Evolutionary conservation across 345 rosid genomes (phyloP).

Genomic region (Eutrema heterophyllum): DNA sequence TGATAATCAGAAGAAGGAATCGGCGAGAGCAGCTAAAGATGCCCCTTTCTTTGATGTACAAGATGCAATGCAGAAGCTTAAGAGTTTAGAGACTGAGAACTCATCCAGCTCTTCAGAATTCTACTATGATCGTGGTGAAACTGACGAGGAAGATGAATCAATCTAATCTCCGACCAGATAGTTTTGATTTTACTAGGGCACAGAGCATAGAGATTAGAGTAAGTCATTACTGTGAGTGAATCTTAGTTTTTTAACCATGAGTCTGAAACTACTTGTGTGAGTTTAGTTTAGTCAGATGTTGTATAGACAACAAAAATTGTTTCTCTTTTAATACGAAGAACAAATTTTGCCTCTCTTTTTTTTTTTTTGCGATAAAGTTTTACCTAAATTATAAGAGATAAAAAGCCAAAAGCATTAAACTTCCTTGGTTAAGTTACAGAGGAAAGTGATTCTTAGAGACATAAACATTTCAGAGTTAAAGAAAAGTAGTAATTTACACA

Average conservation of each 20-base stretch:
- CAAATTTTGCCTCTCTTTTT: neutral
- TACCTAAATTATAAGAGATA: neutral
- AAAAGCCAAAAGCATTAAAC: slow-evolving; percentile 13
- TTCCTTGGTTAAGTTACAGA: slow-evolving; percentile 8
- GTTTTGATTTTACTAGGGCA: slow-evolving; percentile 1
- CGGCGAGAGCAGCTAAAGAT: slow-evolving; percentile 52
- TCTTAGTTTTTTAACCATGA: slow-evolving; percentile 20
- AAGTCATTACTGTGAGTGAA: neutral
- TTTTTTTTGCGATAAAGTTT: neutral
- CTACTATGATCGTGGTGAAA: slow-evolving; percentile 22
- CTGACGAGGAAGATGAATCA: slow-evolving; percentile 35
- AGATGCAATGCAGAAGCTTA: slow-evolving; percentile 59
- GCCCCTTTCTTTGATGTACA: slow-evolving; percentile 47
- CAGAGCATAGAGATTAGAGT: neutral
- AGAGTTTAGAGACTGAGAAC: slow-evolving; percentile 32
- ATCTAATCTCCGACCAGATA: slow-evolving; percentile 8
- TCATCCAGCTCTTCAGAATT: slow-evolving; percentile 35
- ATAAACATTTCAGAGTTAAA: slow-evolving; percentile 16
- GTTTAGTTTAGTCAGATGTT: neutral
- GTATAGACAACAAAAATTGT: neutral
- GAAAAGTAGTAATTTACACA: slow-evolving; percentile 28
- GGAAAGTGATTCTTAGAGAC: neutral
- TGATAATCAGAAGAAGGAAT: slow-evolving; percentile 32
- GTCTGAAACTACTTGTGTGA: slow-evolving; percentile 6
- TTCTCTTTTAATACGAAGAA: neutral